Evolutionary conservation across 805 yeast genomes (phyloP).

Genomic region (Ascoidea tarda): DNA sequence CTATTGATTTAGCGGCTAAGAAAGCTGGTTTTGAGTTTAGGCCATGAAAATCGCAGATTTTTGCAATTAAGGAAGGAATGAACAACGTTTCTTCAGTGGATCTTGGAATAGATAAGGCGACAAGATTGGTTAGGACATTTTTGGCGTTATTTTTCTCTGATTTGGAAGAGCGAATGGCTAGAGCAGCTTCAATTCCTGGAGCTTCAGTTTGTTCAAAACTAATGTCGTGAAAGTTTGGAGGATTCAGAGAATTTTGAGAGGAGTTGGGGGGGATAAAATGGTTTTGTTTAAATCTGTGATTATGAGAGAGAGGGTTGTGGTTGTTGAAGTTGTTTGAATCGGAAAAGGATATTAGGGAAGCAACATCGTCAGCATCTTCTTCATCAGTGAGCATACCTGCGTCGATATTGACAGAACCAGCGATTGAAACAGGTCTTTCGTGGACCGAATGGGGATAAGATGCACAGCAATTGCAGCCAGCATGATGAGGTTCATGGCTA

Average conservation of each 20-base stretch:
- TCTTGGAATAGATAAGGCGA: slow-evolving; percentile 63
- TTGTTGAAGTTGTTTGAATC: slow-evolving; percentile 2
- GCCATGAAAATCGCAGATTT: slow-evolving; percentile 57
- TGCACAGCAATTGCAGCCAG: slow-evolving; percentile 47
- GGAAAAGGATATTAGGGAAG: slow-evolving; percentile 16
- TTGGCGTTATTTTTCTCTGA: slow-evolving; percentile 22
- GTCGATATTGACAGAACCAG: slow-evolving; percentile 41
- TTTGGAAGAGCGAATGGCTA: slow-evolving; percentile 21
- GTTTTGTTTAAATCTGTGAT: background rate
- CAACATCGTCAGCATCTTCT: slow-evolving; percentile 13
- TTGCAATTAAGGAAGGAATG: slow-evolving; percentile 57
- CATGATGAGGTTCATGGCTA: slow-evolving; percentile 22
- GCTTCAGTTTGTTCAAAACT: slow-evolving; percentile 57
- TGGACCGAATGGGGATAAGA: slow-evolving; percentile 38
- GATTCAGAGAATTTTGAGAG: slow-evolving; percentile 1
- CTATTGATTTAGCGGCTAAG: slow-evolving; percentile 56
- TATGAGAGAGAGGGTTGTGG: slow-evolving; percentile 3
- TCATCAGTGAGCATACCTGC: slow-evolving; percentile 35
- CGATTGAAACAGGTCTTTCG: slow-evolving; percentile 51
- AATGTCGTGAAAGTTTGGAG: slow-evolving; percentile 15
- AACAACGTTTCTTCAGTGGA: slow-evolving; percentile 68
- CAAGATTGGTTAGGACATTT: slow-evolving; percentile 37
- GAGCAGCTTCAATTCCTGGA: slow-evolving; percentile 63
- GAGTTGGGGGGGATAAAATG: background rate
- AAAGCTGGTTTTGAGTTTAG: slow-evolving; percentile 59